These are phyloP conservation scores for Cucumis melo DNA, from an alignment of 306 rosid genomes.

Conservation along the genomic window DNA sequence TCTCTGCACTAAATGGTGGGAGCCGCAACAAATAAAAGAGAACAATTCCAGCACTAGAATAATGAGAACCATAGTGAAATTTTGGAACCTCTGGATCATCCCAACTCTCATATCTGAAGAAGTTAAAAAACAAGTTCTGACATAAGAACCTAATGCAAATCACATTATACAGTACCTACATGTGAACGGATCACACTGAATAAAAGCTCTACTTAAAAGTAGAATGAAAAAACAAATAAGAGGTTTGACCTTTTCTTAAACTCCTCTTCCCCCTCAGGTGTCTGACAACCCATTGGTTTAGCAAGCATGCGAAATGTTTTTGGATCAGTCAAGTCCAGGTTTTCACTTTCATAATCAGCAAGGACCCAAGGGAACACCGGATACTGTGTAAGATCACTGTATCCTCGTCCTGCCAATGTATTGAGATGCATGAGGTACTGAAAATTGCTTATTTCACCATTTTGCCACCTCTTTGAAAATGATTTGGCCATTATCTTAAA, in stretches of 20 bases:
- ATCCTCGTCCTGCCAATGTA: slow-evolving; percentile 99
- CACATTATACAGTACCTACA: neutral
- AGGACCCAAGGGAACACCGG: slow-evolving; percentile 99
- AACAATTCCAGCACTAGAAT: slow-evolving; percentile 99
- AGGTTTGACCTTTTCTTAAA: slow-evolving; percentile 66
- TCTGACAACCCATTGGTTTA: slow-evolving; percentile 99
- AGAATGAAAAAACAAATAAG: neutral
- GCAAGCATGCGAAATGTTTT: slow-evolving; percentile 77
- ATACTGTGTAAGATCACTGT: slow-evolving; percentile 97
- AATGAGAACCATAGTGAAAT: slow-evolving; percentile 98
- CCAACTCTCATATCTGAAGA: slow-evolving; percentile 84
- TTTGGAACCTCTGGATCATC: slow-evolving; percentile 99
- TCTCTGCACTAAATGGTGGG: slow-evolving; percentile 92
- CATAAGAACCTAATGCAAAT: neutral
- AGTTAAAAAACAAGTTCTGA: neutral
- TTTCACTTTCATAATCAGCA: slow-evolving; percentile 89
- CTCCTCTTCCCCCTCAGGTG: slow-evolving; percentile 96
- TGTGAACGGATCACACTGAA: neutral
- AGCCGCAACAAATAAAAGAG: slow-evolving; percentile 93
- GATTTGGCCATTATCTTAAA: slow-evolving; percentile 89
- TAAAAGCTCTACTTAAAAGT: neutral
- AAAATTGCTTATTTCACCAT: slow-evolving; percentile 95
- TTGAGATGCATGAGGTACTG: slow-evolving; percentile 99
- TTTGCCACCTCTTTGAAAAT: slow-evolving; percentile 97
- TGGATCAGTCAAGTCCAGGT: slow-evolving; percentile 58